phyloP scores from a whole-genome alignment of 208 protist genomes.

The Acanthamoeba healyi region DNA sequence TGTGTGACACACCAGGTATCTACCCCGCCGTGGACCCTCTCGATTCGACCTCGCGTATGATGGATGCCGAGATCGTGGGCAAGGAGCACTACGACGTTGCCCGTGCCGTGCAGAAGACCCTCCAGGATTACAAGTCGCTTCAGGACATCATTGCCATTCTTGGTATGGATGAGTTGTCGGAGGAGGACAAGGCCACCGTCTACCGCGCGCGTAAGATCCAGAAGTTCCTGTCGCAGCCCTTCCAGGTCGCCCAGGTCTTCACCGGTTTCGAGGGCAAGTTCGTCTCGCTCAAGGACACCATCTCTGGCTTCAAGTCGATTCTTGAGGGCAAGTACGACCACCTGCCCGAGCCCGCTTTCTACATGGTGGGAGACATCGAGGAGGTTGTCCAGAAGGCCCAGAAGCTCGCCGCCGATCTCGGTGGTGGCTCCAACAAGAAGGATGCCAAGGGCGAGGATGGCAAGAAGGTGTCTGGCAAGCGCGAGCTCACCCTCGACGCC shows the following conservation, averaged over 20 bases:
- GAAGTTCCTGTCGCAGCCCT: constrained; percentile 98
- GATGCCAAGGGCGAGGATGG: not conserved
- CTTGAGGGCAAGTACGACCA: constrained; percentile 96
- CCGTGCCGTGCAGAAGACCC: constrained; percentile 96
- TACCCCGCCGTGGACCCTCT: constrained; percentile 99
- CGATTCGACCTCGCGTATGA: constrained; percentile 98
- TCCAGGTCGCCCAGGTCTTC: constrained; percentile 98
- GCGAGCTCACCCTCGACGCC: constrained; percentile 18
- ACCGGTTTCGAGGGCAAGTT: constrained; percentile 97
- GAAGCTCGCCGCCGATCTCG: constrained; percentile 73
- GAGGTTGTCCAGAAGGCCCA: constrained; percentile 95
- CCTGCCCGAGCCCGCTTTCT: constrained; percentile 97
- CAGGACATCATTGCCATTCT: constrained; percentile 99
- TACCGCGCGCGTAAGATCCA: constrained; percentile 96
- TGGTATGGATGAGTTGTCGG: constrained; percentile 98
- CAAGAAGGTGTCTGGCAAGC: constrained; percentile 3
- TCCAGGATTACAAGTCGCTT: constrained; percentile 98
- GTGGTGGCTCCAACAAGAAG: not conserved
- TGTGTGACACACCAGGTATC: constrained; percentile 88
- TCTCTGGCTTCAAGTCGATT: constrained; percentile 96
- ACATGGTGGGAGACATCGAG: constrained; percentile 97
- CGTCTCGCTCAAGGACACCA: constrained; percentile 95
- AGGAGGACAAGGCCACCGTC: constrained; percentile 98
- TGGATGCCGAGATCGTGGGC: constrained; percentile 97
- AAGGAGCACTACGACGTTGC: constrained; percentile 98